phyloP scores from a whole-genome alignment of 2,329 filamentous ascomycete species.

The Calcarisporium arbuscula region DNA sequence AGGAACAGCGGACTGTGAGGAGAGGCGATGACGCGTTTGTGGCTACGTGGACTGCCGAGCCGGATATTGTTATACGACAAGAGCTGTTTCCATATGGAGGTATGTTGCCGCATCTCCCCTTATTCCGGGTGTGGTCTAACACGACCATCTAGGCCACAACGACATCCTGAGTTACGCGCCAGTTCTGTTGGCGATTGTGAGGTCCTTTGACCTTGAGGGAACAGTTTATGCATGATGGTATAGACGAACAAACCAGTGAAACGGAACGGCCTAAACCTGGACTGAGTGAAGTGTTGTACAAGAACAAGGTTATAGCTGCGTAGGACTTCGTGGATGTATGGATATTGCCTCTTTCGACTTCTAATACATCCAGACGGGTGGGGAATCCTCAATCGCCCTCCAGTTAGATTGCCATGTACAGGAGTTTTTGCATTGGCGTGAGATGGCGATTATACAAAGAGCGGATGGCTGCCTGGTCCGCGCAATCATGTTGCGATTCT shows the following conservation, averaged over 20 bases:
- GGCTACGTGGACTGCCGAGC: constrained; percentile 36
- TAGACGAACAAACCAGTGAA: neutral
- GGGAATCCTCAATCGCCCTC: too few species aligned
- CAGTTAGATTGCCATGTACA: too few species aligned
- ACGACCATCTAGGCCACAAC: constrained; percentile 55
- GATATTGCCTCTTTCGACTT: too few species aligned
- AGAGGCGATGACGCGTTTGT: constrained; percentile 43
- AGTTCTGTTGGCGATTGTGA: constrained; percentile 57
- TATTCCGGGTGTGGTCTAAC: neutral
- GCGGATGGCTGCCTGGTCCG: too few species aligned
- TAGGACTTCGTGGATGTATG: too few species aligned
- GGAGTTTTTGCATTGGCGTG: too few species aligned
- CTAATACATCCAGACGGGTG: too few species aligned
- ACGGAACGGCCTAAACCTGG: too few species aligned
- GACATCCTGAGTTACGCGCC: constrained; percentile 59
- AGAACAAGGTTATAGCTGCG: too few species aligned
- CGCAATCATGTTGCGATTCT: too few species aligned
- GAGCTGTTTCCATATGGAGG: constrained; percentile 50
- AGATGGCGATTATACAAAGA: too few species aligned
- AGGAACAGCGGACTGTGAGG: constrained; percentile 36
- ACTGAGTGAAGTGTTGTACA: too few species aligned
- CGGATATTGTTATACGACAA: constrained; percentile 44
- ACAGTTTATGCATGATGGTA: constrained; percentile 17
- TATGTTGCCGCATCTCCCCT: constrained; percentile 24
- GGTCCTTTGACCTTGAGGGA: constrained; percentile 49